Conservation (phyloP, 2,329 filamentous ascomycete genomes). For the Emergomyces orientalis region DNA sequence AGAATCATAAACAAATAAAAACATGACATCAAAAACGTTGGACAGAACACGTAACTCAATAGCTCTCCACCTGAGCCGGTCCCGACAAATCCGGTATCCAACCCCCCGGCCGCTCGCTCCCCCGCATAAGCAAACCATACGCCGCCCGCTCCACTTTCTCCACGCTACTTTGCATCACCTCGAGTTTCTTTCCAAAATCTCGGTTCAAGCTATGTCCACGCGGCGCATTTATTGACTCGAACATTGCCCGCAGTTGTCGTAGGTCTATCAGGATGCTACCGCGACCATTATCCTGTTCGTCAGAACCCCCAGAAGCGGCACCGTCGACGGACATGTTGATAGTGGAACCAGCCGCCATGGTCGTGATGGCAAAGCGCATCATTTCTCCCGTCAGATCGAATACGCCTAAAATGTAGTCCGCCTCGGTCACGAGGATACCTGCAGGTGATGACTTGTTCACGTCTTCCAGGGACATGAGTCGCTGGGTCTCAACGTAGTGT, state of each 20-base stretch:
- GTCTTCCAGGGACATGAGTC: conserved; percentile 59
- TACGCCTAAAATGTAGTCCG: conserved; percentile 83
- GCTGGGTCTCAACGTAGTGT: conserved; percentile 73
- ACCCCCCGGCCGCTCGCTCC: conserved; percentile 78
- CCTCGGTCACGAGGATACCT: conserved; percentile 57
- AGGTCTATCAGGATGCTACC: conserved; percentile 67
- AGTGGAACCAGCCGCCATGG: conserved; percentile 60
- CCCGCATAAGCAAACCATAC: conserved; percentile 79
- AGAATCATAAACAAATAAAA: neutral
- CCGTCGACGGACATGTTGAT: conserved; percentile 20
- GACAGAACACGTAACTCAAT: conserved; percentile 20
- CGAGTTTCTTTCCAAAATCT: conserved; percentile 69
- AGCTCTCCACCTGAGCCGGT: conserved; percentile 32
- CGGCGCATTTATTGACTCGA: conserved; percentile 61
- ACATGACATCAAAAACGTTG: neutral
- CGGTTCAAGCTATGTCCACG: conserved; percentile 45
- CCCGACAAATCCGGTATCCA: conserved; percentile 72
- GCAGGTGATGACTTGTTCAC: conserved; percentile 39
- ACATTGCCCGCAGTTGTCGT: conserved; percentile 62
- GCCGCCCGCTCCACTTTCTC: conserved; percentile 87
- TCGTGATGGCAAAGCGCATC: conserved; percentile 92
- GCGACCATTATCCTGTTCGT: conserved; percentile 20
- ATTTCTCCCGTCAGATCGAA: conserved; percentile 93
- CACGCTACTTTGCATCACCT: conserved; percentile 78
- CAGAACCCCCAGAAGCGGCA: conserved; percentile 13